Base-by-base conservation (phyloP, 2,329 filamentous ascomycete species). In the Ascochyta lentis region DNA sequence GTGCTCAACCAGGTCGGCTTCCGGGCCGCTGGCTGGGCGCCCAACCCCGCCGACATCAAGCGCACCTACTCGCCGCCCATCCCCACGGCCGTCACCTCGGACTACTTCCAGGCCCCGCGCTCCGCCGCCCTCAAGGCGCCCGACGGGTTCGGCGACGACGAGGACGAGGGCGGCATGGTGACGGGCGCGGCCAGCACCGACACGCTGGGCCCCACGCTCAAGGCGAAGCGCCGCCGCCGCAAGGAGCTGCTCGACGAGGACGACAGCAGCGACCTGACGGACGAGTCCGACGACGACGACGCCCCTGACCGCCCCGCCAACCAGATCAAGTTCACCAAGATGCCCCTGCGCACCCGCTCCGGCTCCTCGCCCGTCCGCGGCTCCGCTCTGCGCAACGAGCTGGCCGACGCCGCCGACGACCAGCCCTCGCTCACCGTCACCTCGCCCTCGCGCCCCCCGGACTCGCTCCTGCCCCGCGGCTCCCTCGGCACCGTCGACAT, bases 241-340 rank as follows among this genome's bases (percentile, higher is more conserved):
- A 84, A 89, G 58, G 89, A 93, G 74, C 88, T 91, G 73, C 85
- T 91, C 79, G 89, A 92, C 64, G 91, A 95, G 67, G 90, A 92
- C 54, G 91, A 94, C 69, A 95, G 91, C 75, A 93, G 90, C 69
- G 91, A 94, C 66, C 78, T 94, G 49, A 92, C 88, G 71, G 91
- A 95, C 67, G 90, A 94, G 64, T 94, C 90, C 66, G 91, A 95
- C 46, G 89, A 93, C 23, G 89, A 92, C 48, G 81, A 84, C 1
- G 89, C 91, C 23, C 67, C 65, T 34, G 45, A 55, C 56, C 70
- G 89, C 49, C 89, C 90, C 40, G 89, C 89, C 2, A 91, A 96
- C 72, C 91, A 96, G 74, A 96, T 98, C 73, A 93, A 94, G 71
- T 99, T 99, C 76, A 87, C 90, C 44, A 98, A 98, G 77, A 94